A percentile compares a stretch with the other conserved stretches of the same genome.
Evolutionary conservation across 192 early-diverging fungal genomes (phyloP).

Genomic region (Umbelopsis sp.): DNA sequence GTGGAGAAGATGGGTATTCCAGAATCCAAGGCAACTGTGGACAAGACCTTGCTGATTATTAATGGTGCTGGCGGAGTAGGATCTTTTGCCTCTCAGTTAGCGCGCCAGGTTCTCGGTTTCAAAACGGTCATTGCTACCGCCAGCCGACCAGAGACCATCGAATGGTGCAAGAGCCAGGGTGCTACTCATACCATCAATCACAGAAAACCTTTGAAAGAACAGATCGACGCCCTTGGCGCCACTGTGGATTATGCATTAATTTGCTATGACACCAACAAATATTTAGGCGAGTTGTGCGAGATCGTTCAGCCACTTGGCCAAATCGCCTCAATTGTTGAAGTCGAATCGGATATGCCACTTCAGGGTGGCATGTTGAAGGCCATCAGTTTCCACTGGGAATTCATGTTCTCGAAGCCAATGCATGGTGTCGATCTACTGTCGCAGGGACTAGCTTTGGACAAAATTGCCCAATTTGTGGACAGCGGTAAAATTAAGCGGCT

Average conservation of each 20-base stretch:
- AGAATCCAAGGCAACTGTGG: neutral
- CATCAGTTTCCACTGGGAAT: neutral
- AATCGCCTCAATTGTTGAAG: conserved; percentile 2
- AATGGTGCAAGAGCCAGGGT: conserved; percentile 15
- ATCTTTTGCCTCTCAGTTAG: conserved; percentile 17
- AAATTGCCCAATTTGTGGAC: neutral
- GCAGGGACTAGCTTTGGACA: conserved; percentile 2
- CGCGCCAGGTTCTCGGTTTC: neutral
- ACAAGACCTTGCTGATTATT: conserved; percentile 12
- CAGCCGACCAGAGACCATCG: conserved; percentile 12
- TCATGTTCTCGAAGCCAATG: conserved; percentile 2
- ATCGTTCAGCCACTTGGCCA: conserved; percentile 14
- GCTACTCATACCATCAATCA: conserved; percentile 27
- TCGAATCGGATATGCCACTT: neutral
- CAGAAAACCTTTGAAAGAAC: conserved; percentile 2
- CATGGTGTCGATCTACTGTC: neutral
- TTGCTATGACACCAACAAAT: neutral
- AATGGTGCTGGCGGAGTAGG: conserved; percentile 27
- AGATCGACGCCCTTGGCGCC: conserved; percentile 16
- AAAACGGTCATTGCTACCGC: conserved; percentile 15
- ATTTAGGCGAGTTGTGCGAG: neutral
- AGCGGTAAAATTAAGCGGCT: neutral
- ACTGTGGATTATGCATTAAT: neutral
- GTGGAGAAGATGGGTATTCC: conserved; percentile 10
- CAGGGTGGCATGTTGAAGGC: neutral